Conservation (phyloP, 176 grass and related monocot species). For the Carex pumila region DNA sequence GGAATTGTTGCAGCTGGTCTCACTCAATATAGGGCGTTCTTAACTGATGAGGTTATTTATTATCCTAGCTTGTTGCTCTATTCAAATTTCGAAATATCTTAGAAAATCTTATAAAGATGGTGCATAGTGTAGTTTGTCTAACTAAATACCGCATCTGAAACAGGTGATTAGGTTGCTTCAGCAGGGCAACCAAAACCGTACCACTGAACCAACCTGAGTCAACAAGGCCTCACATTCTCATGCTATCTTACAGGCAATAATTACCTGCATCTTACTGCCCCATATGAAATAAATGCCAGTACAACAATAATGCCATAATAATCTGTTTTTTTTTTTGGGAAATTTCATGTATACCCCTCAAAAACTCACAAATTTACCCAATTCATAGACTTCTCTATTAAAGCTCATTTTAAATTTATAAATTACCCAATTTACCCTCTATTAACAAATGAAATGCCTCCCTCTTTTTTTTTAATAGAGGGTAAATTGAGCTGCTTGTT, state of each 20-base stretch:
- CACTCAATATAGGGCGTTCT: conserved; percentile 86
- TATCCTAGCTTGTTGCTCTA: conserved; percentile 10
- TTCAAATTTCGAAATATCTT: background rate
- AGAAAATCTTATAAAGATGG: background rate
- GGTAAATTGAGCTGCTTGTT: no score
- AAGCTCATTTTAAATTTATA: no score
- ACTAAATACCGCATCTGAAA: background rate
- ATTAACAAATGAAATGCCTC: no score
- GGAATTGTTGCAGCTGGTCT: conserved; percentile 87
- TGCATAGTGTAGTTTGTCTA: conserved; percentile 9
- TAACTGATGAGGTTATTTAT: conserved; percentile 76
- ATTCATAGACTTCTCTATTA: no score
- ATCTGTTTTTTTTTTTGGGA: background rate
- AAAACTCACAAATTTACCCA: no score
- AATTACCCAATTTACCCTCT: no score
- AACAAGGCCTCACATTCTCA: conserved; percentile 94
- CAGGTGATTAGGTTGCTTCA: conserved; percentile 96
- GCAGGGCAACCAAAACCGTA: conserved; percentile 90
- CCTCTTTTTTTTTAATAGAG: no score
- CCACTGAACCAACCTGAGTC: conserved; percentile 78
- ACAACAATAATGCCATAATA: background rate
- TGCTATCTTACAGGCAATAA: conserved; percentile 79
- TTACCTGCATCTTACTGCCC: background rate
- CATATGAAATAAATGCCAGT: background rate
- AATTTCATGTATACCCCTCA: no score